Conservation (phyloP, 2,329 filamentous ascomycete genomes). For the Cadophora gregata region DNA sequence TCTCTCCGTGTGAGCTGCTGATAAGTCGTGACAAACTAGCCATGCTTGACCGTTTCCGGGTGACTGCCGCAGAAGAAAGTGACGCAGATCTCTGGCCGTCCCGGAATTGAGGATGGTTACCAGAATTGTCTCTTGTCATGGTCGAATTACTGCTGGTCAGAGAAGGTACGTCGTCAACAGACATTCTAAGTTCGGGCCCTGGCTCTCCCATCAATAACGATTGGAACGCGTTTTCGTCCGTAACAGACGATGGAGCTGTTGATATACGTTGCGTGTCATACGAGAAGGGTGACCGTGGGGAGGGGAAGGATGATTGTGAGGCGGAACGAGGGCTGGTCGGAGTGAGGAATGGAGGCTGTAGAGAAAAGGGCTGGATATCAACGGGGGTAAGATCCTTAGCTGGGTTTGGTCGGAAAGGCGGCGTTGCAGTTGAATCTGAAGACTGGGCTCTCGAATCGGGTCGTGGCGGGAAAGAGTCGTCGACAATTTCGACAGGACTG, state of each 20-base stretch:
- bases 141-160: conserved; percentile 79
- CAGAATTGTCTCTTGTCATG: conserved; percentile 69
- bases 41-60: conserved; percentile 75
- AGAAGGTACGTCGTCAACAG: conserved; percentile 76
- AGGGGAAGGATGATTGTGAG: conserved; percentile 61
- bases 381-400: conserved; percentile 55
- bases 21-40: conserved; percentile 79
- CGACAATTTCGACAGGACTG: conserved; percentile 48
- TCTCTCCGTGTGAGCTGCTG: conserved; percentile 75
- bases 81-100: conserved; percentile 66
- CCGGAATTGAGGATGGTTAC: conserved; percentile 53
- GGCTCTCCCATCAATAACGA: conserved; percentile 77
- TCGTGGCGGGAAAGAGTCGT: conserved; percentile 47
- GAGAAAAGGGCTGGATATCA: conserved; percentile 53
- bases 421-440: conserved; percentile 43
- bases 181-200: conserved; percentile 73
- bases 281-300: conserved; percentile 71
- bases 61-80: conserved; percentile 66
- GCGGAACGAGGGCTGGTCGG: conserved; percentile 70
- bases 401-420: conserved; percentile 38
- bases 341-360: conserved; percentile 52
- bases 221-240: conserved; percentile 73
- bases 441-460: conserved; percentile 45
- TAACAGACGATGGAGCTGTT: conserved; percentile 75
- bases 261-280: conserved; percentile 76